Evolutionary conservation across 495 filamentous ascomycete genomes (phyloP).

Genomic region (Xylona heveae): DNA sequence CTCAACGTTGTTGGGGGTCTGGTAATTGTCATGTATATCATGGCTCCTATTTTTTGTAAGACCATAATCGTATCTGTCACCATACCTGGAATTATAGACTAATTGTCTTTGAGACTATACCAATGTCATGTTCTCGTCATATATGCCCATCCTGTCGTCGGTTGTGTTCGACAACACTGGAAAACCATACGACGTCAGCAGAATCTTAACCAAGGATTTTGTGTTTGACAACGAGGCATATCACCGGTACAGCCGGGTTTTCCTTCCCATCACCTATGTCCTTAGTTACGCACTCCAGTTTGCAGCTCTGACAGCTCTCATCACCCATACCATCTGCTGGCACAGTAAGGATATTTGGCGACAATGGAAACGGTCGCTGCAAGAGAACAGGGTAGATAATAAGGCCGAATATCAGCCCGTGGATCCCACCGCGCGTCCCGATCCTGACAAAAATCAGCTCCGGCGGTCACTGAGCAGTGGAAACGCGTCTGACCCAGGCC

Average conservation of each 20-base stretch:
- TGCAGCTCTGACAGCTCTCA: constrained; percentile 47
- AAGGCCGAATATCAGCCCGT: constrained; percentile 26
- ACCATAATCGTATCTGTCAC: no score
- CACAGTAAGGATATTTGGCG: constrained; percentile 54
- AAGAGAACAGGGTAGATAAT: constrained; percentile 23
- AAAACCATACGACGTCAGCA: constrained; percentile 50
- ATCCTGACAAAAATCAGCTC: constrained; percentile 6
- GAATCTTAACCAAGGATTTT: constrained; percentile 50
- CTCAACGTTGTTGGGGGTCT: constrained; percentile 73
- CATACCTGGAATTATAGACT: constrained; percentile 4
- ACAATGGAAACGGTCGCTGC: constrained; percentile 30
- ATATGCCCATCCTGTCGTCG: constrained; percentile 59
- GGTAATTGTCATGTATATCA: constrained; percentile 73
- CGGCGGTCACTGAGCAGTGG: no score
- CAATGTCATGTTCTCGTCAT: constrained; percentile 55
- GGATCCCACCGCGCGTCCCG: not conserved
- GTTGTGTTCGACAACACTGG: constrained; percentile 69
- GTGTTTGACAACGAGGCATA: constrained; percentile 50
- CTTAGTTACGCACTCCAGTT: constrained; percentile 65
- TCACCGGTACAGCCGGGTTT: constrained; percentile 54
- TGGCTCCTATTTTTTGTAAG: constrained; percentile 53
- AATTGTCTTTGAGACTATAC: constrained; percentile 30
- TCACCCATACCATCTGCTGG: constrained; percentile 53
- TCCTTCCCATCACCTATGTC: constrained; percentile 65
- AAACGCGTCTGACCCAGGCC: constrained; percentile 8